These are phyloP conservation scores for Monosporozyma servazzii DNA, from an alignment of 805 yeast genomes.

Conservation along the genomic window DNA sequence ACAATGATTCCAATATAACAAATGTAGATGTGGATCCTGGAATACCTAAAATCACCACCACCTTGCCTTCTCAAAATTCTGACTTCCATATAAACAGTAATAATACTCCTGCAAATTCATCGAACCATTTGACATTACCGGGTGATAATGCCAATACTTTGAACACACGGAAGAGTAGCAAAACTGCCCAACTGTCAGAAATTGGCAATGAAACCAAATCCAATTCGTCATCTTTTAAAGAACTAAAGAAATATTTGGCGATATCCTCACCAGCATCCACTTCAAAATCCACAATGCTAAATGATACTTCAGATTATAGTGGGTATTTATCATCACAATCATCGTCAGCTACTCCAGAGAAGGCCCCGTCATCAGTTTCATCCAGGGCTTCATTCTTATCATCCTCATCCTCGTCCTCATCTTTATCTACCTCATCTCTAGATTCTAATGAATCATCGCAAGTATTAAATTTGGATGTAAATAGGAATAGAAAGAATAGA, in stretches of 20 bases:
- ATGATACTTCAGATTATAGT: neutral
- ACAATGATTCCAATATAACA: neutral
- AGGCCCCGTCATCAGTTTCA: neutral
- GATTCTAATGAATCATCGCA: neutral
- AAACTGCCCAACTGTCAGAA: neutral
- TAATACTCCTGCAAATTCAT: neutral
- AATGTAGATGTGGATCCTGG: neutral
- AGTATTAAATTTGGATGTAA: neutral
- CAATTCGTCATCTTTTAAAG: neutral
- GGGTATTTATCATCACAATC: neutral
- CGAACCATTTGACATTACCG: neutral
- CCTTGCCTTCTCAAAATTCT: neutral
- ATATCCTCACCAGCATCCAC: neutral
- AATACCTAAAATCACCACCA: neutral
- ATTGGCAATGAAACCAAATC: neutral
- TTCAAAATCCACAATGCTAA: neutral
- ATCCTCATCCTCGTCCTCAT: neutral
- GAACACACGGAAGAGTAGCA: neutral
- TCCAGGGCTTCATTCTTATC: neutral
- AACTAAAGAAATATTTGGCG: neutral
- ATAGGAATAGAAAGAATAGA: neutral
- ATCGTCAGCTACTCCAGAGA: neutral
- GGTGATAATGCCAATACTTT: neutral
- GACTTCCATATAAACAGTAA: neutral
- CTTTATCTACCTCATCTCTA: neutral